Percentiles rank a stretch among this genome's conserved stretches.
phyloP scores from a whole-genome alignment of 345 rosid genomes.

The Citrus mangshanensis region DNA sequence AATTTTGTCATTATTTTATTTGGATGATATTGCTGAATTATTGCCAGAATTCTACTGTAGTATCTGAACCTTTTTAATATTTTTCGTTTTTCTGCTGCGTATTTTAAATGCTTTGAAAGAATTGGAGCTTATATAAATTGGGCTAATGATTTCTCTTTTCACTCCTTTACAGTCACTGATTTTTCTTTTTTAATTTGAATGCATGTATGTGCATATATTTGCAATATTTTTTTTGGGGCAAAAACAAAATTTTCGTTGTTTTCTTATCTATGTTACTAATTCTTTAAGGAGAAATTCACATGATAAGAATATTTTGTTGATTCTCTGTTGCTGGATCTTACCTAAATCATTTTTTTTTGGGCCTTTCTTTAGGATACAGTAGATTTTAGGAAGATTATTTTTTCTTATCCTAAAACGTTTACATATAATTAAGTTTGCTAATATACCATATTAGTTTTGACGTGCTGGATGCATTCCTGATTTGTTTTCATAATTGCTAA shows the following conservation, averaged over 20 bases:
- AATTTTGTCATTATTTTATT: neutral
- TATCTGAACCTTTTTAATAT: neutral
- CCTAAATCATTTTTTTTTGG: neutral
- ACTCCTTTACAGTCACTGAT: neutral
- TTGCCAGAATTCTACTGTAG: neutral
- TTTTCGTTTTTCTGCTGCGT: neutral
- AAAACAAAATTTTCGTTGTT: neutral
- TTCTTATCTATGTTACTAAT: neutral
- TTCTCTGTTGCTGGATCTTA: neutral
- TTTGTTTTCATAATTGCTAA: neutral
- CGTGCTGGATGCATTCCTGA: neutral
- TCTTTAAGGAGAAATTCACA: neutral
- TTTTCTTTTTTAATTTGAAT: neutral
- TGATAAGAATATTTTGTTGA: neutral
- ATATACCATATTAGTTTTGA: neutral
- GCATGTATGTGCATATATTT: neutral
- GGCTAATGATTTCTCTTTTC: neutral
- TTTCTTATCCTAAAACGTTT: neutral
- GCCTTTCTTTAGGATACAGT: neutral
- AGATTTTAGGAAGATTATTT: neutral
- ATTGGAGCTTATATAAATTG: neutral
- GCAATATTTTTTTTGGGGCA: neutral
- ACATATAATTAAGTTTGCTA: neutral
- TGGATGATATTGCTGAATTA: neutral
- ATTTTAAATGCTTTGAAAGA: conserved; percentile 3